Evolutionary conservation across 768 basidiomycete species (phyloP).

Genomic region (Sporobolomyces phaffii): DNA sequence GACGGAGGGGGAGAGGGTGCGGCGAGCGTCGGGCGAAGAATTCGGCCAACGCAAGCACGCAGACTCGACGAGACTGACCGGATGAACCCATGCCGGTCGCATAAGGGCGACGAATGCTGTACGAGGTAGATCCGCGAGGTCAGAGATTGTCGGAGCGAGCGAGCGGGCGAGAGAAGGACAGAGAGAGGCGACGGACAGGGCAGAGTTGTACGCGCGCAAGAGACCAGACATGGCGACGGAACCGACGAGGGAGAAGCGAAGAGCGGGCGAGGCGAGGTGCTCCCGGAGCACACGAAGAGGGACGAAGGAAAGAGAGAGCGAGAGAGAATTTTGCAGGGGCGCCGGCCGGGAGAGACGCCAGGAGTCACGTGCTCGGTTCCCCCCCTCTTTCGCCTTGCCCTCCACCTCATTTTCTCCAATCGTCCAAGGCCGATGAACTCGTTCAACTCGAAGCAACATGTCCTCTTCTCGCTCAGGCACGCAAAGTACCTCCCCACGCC

Average conservation of each 20-base stretch:
- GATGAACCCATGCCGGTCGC: conserved; percentile 24
- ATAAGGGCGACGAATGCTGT: conserved; percentile 26
- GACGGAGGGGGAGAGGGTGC: not conserved
- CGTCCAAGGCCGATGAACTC: not conserved
- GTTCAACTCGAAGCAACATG: conserved; percentile 26
- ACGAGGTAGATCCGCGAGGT: not conserved
- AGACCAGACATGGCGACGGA: conserved; percentile 22
- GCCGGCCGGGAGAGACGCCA: too few relatives aligned
- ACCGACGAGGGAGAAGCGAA: too few relatives aligned
- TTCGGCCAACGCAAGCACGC: too few relatives aligned
- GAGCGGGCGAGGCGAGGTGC: not conserved
- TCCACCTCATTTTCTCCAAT: not conserved
- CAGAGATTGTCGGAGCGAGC: not conserved
- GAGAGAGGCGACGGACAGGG: conserved; percentile 9
- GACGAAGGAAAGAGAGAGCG: too few relatives aligned
- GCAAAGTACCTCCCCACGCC: conserved; percentile 64
- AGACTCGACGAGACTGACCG: conserved; percentile 6
- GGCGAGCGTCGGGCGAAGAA: too few relatives aligned
- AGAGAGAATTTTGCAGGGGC: too few relatives aligned
- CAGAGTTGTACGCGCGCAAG: conserved; percentile 34
- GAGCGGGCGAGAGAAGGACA: not conserved
- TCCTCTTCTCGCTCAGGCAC: conserved; percentile 52
- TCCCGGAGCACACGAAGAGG: too few relatives aligned
- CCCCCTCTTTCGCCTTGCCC: not conserved
- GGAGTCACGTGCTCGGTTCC: too few relatives aligned